phyloP scores from a whole-genome alignment of 2,329 filamentous ascomycete species.

The Sarocladium kiliense region DNA sequence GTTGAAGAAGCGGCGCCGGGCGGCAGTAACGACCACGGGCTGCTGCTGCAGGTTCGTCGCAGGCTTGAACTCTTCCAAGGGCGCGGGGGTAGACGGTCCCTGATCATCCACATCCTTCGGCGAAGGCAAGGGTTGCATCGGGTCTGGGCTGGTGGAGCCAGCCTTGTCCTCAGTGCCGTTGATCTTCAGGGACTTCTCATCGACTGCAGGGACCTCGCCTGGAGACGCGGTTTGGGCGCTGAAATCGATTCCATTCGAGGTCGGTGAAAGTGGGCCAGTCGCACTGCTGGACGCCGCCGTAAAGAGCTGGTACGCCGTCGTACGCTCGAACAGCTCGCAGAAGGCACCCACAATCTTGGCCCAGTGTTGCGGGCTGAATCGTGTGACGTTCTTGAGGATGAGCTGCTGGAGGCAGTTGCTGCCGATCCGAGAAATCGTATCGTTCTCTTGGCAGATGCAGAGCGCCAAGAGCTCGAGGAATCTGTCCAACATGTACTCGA shows the following conservation, averaged over 20 bases:
- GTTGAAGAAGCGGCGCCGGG: conserved; percentile 94
- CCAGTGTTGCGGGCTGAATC: conserved; percentile 87
- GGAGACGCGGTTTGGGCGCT: conserved; percentile 33
- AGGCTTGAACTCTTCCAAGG: conserved; percentile 84
- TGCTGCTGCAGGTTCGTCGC: conserved; percentile 74
- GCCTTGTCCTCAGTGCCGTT: conserved; percentile 38
- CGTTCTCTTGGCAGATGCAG: conserved; percentile 98
- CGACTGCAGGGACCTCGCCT: conserved; percentile 27
- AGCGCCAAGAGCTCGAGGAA: conserved; percentile 90
- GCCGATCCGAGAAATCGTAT: conserved; percentile 94
- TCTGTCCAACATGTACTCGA: conserved; percentile 98
- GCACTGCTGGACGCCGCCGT: conserved; percentile 64
- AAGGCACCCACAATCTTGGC: conserved; percentile 91
- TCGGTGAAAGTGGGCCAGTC: conserved; percentile 44
- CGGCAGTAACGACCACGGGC: conserved; percentile 86
- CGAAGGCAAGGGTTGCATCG: conserved; percentile 20
- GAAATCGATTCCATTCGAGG: conserved; percentile 48
- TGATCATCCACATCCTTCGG: conserved; percentile 17
- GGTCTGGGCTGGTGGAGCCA: conserved; percentile 10
- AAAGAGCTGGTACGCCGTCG: conserved; percentile 92
- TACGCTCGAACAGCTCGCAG: conserved; percentile 89
- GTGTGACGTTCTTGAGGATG: conserved; percentile 91
- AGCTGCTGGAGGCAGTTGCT: conserved; percentile 97
- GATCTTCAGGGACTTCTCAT: conserved; percentile 57
- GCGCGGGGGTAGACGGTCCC: conserved; percentile 31